Evolutionary conservation across 768 basidiomycete species (phyloP), one percentile per base, ranked within the genome.

Genomic region (Lactifluus volemus): DNA sequence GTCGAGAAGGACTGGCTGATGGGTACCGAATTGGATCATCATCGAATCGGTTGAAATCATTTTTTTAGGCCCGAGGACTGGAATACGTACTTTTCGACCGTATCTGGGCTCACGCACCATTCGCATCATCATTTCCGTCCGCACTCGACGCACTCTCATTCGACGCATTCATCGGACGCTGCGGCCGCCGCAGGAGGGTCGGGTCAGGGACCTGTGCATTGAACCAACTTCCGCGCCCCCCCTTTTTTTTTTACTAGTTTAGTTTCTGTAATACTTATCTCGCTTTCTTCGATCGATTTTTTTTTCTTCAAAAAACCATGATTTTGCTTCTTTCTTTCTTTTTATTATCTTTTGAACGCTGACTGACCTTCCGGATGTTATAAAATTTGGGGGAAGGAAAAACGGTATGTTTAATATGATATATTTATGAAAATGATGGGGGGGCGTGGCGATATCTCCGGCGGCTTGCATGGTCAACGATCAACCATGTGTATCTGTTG

Each of bases 61-160:
- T 34, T 34, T 34, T 34, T 30, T 12, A 66, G 65, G 59, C 52
- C 64, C 45, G 63, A 60, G 36, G 65, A 66, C 14, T 66, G 65
- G 65, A 55, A 58, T 44, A 47, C 58, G 52, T 66, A 66, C 53
- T 57, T 66, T 19, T 56, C 63, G 52, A 63, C 19, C 42, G 44
- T 65, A 34, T 63, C 64, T 5, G 59, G 65, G 10, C 51, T 63
- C 39, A 25, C 55, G 19, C 64, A 63, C 14, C 55, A 61, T 15
- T 39, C 57, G 19, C 34, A 30, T 14, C 54, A 56, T 44, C 7
- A 41, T 25, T 25, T 25, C 25, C 25, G 25, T 25, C 25, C 59
- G 32, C 60, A 39, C 11, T 19, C 53, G 32, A 39, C 48, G 19
- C 59, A 60, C 25, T 30, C 54, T 9, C 32, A 34, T 17, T 19